Percentiles rank a stretch among this genome's conserved stretches.
These are phyloP conservation scores for Colletotrichum sp. DNA, from an alignment of 2,329 filamentous ascomycete genomes.

Conservation along the genomic window DNA sequence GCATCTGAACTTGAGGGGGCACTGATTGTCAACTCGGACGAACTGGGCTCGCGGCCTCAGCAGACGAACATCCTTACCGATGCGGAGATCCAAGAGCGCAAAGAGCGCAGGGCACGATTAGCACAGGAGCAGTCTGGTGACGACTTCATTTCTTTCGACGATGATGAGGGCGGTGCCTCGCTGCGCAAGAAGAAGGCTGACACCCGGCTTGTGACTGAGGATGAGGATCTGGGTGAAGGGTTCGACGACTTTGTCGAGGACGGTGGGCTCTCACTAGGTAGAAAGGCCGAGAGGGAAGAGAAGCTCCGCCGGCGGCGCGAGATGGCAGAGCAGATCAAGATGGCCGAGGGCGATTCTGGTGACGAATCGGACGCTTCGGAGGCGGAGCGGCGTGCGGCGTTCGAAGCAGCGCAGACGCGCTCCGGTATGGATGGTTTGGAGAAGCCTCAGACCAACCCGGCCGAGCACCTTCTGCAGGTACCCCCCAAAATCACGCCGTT, in stretches of 20 bases:
- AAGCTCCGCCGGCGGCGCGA: conserved; percentile 70
- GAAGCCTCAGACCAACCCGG: conserved; percentile 46
- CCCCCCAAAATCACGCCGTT: conserved; percentile 80
- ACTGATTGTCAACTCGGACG: conserved; percentile 61
- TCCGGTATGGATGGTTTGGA: conserved; percentile 81
- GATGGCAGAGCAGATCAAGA: conserved; percentile 83
- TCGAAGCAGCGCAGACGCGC: conserved; percentile 84
- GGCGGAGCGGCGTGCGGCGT: conserved; percentile 77
- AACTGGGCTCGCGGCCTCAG: conserved; percentile 40
- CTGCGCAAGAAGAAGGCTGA: conserved; percentile 54
- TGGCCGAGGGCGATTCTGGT: conserved; percentile 72
- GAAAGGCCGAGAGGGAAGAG: conserved; percentile 77
- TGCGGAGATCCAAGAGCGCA: conserved; percentile 19
- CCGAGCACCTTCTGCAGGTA: conserved; percentile 53
- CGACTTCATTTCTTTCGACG: conserved; percentile 70
- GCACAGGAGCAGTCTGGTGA: conserved; percentile 66
- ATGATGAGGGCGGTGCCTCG: conserved; percentile 45
- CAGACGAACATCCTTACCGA: conserved; percentile 45
- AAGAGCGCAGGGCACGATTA: conserved; percentile 78
- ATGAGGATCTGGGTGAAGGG: conserved; percentile 91
- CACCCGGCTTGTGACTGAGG: conserved; percentile 79
- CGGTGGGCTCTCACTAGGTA: conserved; percentile 78
- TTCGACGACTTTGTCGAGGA: conserved; percentile 93
- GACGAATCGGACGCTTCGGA: conserved; percentile 73
- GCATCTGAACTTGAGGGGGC: conserved; percentile 67